Base-by-base conservation (phyloP, 495 filamentous ascomycete species). In the Durotheca rogersii region DNA sequence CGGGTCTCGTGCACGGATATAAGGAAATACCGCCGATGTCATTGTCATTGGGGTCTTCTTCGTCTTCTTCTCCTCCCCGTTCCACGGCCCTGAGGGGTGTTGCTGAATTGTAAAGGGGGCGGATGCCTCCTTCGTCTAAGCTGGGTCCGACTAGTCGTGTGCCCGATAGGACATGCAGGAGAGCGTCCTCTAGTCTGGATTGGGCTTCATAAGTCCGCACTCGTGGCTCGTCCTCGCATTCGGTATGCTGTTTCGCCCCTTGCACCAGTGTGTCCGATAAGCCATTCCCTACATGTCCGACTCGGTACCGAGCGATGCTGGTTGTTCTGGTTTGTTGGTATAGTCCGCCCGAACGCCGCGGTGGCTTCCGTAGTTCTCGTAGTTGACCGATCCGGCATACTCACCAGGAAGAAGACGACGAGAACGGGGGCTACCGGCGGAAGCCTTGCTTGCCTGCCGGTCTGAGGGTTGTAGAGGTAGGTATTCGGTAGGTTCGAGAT, bases 351-450 rank as follows among this genome's bases (percentile, higher is more conserved):
- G n/a, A n/a, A n/a, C n/a, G n/a, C n/a, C n/a, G n/a, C n/a, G n/a
- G n/a, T n/a, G n/a, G n/a, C n/a, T n/a, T n/a, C n/a, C n/a, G n/a
- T n/a, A n/a, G n/a, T n/a, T n/a, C n/a, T n/a, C 41, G 58, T 51
- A 59, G 25, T 67, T 51, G 18, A 52, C 45, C 40, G 31, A 47
- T 50, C 59, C 58, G 44, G 44, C 53, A 77, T 79, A 84, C 81
- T 77, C 72, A 85, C 81, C 76, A 60, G 60, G 61, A 70, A 71
- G 75, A 81, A 73, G 81, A 85, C 77, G 80, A 82, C 79, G 69
- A 68, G 72, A 60, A 65, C 47, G 17, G 31, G 60, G 53, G 43
- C 46, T 46, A 45, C 55, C 53, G 51, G 48, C 52, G 55, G 51
- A 53, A 63, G 62, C 65, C 70, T 64, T 65, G 66, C 66, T 65